Percentiles rank a stretch among this genome's conserved stretches.
These are phyloP conservation scores for Cotoneaster glaucophyllus DNA, from an alignment of 306 rosid species.

Conservation along the genomic window DNA sequence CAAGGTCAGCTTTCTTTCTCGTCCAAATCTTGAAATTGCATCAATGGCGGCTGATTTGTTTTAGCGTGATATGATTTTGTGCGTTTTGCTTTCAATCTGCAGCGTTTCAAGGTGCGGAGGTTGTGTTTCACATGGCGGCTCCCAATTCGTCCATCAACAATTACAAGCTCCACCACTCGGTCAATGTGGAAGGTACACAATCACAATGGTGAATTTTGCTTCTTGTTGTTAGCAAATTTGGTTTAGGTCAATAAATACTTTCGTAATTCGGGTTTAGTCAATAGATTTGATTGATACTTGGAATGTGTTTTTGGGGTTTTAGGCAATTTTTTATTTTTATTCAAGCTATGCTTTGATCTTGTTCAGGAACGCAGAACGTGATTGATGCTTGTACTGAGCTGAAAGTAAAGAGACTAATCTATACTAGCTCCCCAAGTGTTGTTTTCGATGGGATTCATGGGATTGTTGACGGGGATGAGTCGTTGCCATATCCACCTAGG, in stretches of 20 bases:
- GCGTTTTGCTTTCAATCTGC: background rate
- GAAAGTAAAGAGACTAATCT: slow-evolving; percentile 74
- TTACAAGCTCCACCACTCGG: slow-evolving; percentile 74
- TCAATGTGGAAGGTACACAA: slow-evolving; percentile 72
- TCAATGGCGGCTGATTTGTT: background rate
- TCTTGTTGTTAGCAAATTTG: background rate
- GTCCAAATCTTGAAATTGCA: background rate
- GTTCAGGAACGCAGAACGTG: slow-evolving; percentile 76
- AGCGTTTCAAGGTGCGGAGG: slow-evolving; percentile 84
- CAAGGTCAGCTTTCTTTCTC: slow-evolving; percentile 30
- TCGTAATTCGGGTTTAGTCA: background rate
- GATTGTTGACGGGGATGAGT: slow-evolving; percentile 58
- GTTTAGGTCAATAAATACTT: background rate
- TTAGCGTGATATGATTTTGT: background rate
- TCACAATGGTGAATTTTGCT: background rate
- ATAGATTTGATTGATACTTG: background rate
- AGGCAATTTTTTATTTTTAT: background rate
- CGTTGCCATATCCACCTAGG: slow-evolving; percentile 71
- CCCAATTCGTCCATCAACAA: slow-evolving; percentile 83
- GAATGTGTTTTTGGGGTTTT: background rate
- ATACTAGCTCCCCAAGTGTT: slow-evolving; percentile 91
- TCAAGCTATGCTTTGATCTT: background rate
- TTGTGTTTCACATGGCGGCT: slow-evolving; percentile 96
- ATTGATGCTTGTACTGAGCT: slow-evolving; percentile 72
- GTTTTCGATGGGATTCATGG: slow-evolving; percentile 90